Evolutionary conservation across 2,329 filamentous ascomycete species (phyloP).

Genomic region (Alternaria arbusti): DNA sequence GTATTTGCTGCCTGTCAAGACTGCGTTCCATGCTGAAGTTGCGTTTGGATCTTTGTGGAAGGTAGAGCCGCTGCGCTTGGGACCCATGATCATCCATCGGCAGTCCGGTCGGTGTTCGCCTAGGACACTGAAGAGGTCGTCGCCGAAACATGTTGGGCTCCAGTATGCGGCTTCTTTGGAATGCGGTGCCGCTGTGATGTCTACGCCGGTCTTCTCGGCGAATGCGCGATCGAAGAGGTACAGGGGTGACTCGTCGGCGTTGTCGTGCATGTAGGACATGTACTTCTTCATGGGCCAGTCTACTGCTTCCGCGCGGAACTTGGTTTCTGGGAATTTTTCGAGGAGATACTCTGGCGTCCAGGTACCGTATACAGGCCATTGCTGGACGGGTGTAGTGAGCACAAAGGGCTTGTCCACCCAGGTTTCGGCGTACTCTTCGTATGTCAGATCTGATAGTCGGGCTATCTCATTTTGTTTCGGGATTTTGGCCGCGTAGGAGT

Average conservation of each 20-base stretch:
- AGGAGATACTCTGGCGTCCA: constrained; percentile 78
- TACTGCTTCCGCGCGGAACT: constrained; percentile 89
- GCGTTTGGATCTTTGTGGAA: constrained; percentile 86
- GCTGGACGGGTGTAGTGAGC: constrained; percentile 78
- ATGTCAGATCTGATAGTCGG: constrained; percentile 71
- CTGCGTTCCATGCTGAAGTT: constrained; percentile 91
- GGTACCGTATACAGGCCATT: constrained; percentile 77
- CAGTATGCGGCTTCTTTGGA: constrained; percentile 68
- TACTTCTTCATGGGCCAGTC: constrained; percentile 90
- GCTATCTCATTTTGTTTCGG: constrained; percentile 75
- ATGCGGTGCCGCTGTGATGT: constrained; percentile 48
- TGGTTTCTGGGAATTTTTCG: constrained; percentile 66
- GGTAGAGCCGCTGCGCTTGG: constrained; percentile 84
- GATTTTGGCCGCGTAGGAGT: constrained; percentile 72
- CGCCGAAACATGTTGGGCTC: constrained; percentile 82
- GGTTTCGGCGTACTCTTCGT: constrained; percentile 72
- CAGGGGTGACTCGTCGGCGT: constrained; percentile 82
- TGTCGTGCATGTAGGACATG: constrained; percentile 79
- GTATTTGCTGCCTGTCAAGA: constrained; percentile 88
- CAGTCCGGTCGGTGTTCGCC: constrained; percentile 81
- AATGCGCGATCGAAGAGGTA: constrained; percentile 92
- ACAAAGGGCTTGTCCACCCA: constrained; percentile 89
- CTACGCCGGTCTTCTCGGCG: constrained; percentile 80
- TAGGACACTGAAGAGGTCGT: constrained; percentile 83
- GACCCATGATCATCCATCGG: constrained; percentile 91